phyloP scores from a whole-genome alignment of 495 filamentous ascomycete species.

The Penicillium goetzii region DNA sequence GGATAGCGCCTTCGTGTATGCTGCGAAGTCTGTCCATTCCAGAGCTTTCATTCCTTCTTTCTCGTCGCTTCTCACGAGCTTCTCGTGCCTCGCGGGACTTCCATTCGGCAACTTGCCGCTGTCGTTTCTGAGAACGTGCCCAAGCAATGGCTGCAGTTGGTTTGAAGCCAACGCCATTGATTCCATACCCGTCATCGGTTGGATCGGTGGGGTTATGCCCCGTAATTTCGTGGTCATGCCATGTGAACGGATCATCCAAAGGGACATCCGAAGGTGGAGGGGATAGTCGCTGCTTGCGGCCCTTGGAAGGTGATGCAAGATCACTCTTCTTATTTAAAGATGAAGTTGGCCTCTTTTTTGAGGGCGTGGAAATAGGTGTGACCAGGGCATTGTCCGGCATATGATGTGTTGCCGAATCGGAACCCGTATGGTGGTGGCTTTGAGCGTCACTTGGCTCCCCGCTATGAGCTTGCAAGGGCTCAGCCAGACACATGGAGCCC shows the following conservation, averaged over 20 bases:
- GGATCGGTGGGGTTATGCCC: slow-evolving; percentile 75
- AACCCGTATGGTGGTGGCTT: slow-evolving; percentile 12
- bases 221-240: slow-evolving; percentile 85
- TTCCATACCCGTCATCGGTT: slow-evolving; percentile 76
- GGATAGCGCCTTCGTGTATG: slow-evolving; percentile 40
- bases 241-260: slow-evolving; percentile 62
- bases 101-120: slow-evolving; percentile 85
- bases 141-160: slow-evolving; percentile 85
- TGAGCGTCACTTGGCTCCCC: slow-evolving; percentile 11
- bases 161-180: slow-evolving; percentile 89
- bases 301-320: slow-evolving; percentile 30
- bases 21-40: slow-evolving; percentile 37
- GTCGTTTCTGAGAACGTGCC: slow-evolving; percentile 71
- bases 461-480: slow-evolving; percentile 18
- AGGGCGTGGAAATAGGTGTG: slow-evolving; percentile 20
- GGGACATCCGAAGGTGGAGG: slow-evolving; percentile 51
- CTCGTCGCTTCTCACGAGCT: slow-evolving; percentile 73
- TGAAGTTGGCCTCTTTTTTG: slow-evolving; percentile 24
- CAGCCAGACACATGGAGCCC: slow-evolving; percentile 27
- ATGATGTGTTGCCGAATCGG: neutral
- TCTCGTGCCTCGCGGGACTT: slow-evolving; percentile 80
- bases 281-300: slow-evolving; percentile 41
- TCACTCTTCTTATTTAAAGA: slow-evolving; percentile 35
- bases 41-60: slow-evolving; percentile 58
- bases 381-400: slow-evolving; percentile 1